Percentiles rank a stretch among this genome's conserved stretches.
These are phyloP conservation scores for Quaeritorhiza haematococci DNA, from an alignment of 371 early-diverging fungal genomes.

Conservation along the genomic window DNA sequence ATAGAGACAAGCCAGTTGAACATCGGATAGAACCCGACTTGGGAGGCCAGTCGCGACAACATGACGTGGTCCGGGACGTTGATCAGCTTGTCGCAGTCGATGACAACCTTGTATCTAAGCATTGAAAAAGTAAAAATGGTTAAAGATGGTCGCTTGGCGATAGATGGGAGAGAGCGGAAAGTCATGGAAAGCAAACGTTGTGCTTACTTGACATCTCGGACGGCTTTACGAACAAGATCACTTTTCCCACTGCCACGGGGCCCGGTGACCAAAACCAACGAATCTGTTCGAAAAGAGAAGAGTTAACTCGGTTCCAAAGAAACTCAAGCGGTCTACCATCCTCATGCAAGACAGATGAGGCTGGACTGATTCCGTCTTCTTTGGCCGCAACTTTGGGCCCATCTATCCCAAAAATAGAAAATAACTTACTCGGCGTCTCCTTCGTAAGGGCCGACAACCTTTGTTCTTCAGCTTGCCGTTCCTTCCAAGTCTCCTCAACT, in stretches of 20 bases:
- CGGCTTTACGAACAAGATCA: slow-evolving; percentile 42
- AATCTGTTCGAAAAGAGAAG: neutral
- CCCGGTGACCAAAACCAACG: slow-evolving; percentile 33
- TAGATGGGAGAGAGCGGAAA: too few relatives aligned
- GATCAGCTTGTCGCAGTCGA: slow-evolving; percentile 74
- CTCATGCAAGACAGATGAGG: too few relatives aligned
- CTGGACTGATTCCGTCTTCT: too few relatives aligned
- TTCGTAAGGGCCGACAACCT: slow-evolving; percentile 56
- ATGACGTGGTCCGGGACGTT: slow-evolving; percentile 59
- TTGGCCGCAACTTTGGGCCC: too few relatives aligned
- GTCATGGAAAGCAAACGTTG: too few relatives aligned
- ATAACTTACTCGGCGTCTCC: slow-evolving; percentile 59
- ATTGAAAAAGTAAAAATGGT: too few relatives aligned
- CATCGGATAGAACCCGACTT: slow-evolving; percentile 60
- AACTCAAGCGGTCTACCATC: too few relatives aligned
- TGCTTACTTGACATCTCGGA: too few relatives aligned
- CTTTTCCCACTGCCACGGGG: slow-evolving; percentile 55
- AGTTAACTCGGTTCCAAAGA: too few relatives aligned
- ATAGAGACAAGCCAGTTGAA: slow-evolving; percentile 61
- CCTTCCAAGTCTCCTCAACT: slow-evolving; percentile 40
- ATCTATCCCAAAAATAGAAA: neutral
- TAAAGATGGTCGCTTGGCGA: too few relatives aligned
- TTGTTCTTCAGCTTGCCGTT: slow-evolving; percentile 55
- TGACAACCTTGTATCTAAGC: slow-evolving; percentile 60
- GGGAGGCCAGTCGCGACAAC: slow-evolving; percentile 37